These are phyloP conservation scores for Pseudognaphalium luteoalbum DNA, from an alignment of 129 eudicot genomes.

Conservation along the genomic window DNA sequence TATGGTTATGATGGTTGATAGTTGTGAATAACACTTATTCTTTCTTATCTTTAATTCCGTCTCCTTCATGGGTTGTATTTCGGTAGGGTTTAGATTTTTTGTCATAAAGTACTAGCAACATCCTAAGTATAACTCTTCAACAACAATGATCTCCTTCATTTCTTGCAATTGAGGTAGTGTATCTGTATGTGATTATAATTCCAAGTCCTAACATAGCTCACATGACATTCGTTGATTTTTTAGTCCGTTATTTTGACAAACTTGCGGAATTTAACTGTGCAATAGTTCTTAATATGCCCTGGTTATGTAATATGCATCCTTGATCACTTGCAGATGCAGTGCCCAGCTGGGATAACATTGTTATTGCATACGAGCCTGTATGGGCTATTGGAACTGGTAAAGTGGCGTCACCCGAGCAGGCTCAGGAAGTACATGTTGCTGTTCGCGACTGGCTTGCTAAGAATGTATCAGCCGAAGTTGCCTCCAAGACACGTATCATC, in stretches of 20 bases:
- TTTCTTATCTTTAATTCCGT: background rate
- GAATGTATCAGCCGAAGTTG: slow-evolving; percentile 83
- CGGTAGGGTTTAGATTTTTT: background rate
- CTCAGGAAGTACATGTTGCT: slow-evolving; percentile 88
- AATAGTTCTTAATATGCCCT: no score
- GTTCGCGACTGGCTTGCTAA: slow-evolving; percentile 89
- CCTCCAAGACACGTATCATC: slow-evolving; percentile 89
- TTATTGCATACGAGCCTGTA: slow-evolving; percentile 93
- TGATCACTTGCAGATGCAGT: slow-evolving; percentile 68
- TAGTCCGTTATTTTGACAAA: no score
- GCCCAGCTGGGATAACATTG: slow-evolving; percentile 90
- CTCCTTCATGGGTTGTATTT: background rate
- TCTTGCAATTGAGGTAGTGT: background rate
- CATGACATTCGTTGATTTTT: no score
- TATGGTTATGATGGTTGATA: background rate
- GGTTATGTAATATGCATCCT: background rate
- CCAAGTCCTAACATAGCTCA: background rate
- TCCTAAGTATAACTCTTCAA: background rate
- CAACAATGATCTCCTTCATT: background rate
- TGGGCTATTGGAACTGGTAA: slow-evolving; percentile 99
- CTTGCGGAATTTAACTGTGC: background rate
- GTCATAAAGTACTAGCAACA: background rate
- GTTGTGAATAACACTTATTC: background rate
- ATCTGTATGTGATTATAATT: background rate
- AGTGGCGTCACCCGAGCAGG: slow-evolving; percentile 88